Percentiles rank a stretch among this genome's conserved stretches.
Conservation (phyloP, 441 rosid genomes). For the Populus tomentosa region DNA sequence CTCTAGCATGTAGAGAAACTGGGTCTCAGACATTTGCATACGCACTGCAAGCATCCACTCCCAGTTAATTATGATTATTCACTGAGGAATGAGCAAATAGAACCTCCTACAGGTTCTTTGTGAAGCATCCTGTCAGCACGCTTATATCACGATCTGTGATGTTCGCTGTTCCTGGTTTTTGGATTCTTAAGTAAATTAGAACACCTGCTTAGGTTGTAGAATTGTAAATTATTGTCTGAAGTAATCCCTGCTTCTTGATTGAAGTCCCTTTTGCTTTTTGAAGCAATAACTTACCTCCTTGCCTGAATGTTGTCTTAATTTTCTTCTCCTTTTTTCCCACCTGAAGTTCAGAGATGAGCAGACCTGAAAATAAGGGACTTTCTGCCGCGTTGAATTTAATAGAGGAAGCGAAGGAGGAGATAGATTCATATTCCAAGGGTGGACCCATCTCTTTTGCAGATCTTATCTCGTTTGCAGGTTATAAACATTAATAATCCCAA, state of each 20-base stretch:
- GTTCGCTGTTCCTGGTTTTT: background rate
- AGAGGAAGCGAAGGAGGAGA: constrained; percentile 65
- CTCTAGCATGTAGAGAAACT: background rate
- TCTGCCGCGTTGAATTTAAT: constrained; percentile 50
- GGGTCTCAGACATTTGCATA: background rate
- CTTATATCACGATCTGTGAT: background rate
- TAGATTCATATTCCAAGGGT: constrained; percentile 78
- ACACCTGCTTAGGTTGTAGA: background rate
- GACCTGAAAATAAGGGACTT: constrained; percentile 82
- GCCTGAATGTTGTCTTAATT: background rate
- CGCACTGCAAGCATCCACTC: background rate
- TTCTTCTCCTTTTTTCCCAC: constrained; percentile 21
- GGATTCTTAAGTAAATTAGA: background rate
- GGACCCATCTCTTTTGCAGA: constrained; percentile 87
- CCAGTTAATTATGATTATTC: too few species aligned
- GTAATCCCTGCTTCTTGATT: background rate
- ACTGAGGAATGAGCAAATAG: background rate
- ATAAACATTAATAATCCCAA: constrained; percentile 1
- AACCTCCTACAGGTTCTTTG: background rate
- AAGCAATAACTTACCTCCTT: background rate
- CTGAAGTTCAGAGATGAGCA: constrained; percentile 90
- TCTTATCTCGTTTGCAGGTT: constrained; percentile 77
- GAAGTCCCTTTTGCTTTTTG: background rate
- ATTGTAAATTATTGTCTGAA: background rate
- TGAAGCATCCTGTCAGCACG: background rate